Evolutionary conservation across 2,329 filamentous ascomycete species (phyloP).

Genomic region (Pezicula radicicola): DNA sequence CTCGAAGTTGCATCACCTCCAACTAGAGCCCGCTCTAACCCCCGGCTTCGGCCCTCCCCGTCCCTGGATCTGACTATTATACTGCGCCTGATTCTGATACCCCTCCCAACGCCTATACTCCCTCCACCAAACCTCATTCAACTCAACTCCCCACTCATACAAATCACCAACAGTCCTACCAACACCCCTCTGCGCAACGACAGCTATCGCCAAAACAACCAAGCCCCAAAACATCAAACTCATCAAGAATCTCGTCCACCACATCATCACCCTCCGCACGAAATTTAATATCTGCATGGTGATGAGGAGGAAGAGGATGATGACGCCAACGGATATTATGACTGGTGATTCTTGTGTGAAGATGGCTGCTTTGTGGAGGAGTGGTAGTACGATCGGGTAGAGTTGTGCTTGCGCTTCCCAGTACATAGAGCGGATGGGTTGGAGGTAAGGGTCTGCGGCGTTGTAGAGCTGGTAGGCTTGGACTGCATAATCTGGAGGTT

Average conservation of each 20-base stretch:
- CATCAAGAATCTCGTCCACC: slow-evolving; percentile 69
- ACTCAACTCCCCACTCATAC: slow-evolving; percentile 42
- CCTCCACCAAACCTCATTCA: slow-evolving; percentile 51
- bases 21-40: slow-evolving; percentile 13
- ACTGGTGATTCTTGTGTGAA: slow-evolving; percentile 20
- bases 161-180: slow-evolving; percentile 62
- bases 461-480: slow-evolving; percentile 14
- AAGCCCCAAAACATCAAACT: slow-evolving; percentile 62
- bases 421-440: slow-evolving; percentile 6
- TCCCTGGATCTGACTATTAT: neutral
- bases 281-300: slow-evolving; percentile 63
- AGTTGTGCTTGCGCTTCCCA: neutral
- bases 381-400: slow-evolving; percentile 17
- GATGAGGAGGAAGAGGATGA: slow-evolving; percentile 61
- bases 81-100: slow-evolving; percentile 31
- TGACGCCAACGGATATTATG: slow-evolving; percentile 47
- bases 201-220: slow-evolving; percentile 50
- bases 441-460: slow-evolving; percentile 15
- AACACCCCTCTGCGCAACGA: slow-evolving; percentile 63
- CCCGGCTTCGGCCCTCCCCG: slow-evolving; percentile 17
- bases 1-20: slow-evolving; percentile 12
- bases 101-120: slow-evolving; percentile 58
- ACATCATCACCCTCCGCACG: slow-evolving; percentile 69
- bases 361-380: slow-evolving; percentile 9
- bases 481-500: neutral